phyloP scores from a whole-genome alignment of 495 filamentous ascomycete species.

The Neurospora tetrasperma region DNA sequence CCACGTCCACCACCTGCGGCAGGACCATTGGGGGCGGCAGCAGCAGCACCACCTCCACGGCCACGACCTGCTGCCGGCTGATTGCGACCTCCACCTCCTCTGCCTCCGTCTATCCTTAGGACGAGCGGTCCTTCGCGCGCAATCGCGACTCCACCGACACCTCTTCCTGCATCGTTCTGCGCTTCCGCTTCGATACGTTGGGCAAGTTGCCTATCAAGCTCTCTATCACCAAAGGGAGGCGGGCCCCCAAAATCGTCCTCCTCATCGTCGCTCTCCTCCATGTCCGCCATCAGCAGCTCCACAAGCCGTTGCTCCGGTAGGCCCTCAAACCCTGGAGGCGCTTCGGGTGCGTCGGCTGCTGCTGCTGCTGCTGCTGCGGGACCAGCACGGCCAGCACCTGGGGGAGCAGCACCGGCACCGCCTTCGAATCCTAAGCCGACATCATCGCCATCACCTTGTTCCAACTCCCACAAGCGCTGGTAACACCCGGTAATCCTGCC shows the following conservation, averaged over 20 bases:
- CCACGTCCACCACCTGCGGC: conserved; percentile 7
- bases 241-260: conserved; percentile 5
- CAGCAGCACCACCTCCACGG: conserved; percentile 8
- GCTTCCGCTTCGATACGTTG: background rate
- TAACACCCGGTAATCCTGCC: conserved; percentile 55
- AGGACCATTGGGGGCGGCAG: conserved; percentile 21
- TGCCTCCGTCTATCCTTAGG: conserved; percentile 34
- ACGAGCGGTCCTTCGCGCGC: conserved; percentile 45
- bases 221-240: background rate
- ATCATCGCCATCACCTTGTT: conserved; percentile 65
- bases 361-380: background rate
- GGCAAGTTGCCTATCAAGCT: background rate
- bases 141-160: conserved; percentile 24
- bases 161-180: conserved; percentile 2
- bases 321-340: background rate
- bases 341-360: background rate
- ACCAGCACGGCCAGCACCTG: conserved; percentile 4
- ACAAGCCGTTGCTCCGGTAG: background rate
- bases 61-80: conserved; percentile 18
- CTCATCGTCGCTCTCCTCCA: conserved; percentile 17
- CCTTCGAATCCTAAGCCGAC: conserved; percentile 45
- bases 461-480: conserved; percentile 81
- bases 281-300: conserved; percentile 15
- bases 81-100: conserved; percentile 7
- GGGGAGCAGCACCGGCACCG: conserved; percentile 16